Evolutionary conservation across 2,329 filamentous ascomycete species (phyloP), one percentile per base, ranked within the genome.

Genomic region (Stagonosporopsis chrysanthemi): DNA sequence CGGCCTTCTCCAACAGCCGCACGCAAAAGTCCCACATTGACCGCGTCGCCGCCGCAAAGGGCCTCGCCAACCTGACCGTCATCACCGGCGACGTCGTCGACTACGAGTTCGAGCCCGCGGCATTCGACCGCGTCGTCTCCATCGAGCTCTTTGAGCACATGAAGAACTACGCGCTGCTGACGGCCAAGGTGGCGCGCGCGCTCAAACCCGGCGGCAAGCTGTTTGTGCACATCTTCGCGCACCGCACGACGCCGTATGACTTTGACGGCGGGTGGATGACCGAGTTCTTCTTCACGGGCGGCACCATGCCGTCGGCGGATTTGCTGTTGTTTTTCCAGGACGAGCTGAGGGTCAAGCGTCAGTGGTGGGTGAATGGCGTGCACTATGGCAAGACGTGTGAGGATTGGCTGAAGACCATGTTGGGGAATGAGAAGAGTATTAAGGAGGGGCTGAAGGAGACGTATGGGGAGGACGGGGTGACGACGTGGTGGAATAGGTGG

Each of bases 61-160:
- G 82, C 1, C 73, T 90, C 42, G 79, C 65, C 2, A 90, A 90
- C 61, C 72, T 90, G 12, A 80, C 74, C 0, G 84, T 90, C 58
- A 83, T 90, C 58, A 90, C 88, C 0, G 88, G 87, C 22, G 83
- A 91, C 65, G 83, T 89, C 1, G 85, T 87, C 15, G 83, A 86
- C 56, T 86, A 89, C 66, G 85, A 88, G 65, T 90, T 90, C 66
- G 78, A 84, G 57, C 71, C 77, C 9, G 78, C 78, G 24, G 77
- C 71, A 5, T 90, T 86, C 65, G 88, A 90, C 70, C 81, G 88
- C 12, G 85, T 90, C 1, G 79, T 90, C 15, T 87, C 85, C 7
- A 88, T 90, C 60, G 88, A 90, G 81, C 80, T 90, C 12, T 90
- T 91, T 68, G 88, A 90, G 72, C 88, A 90, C 74, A 90, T 90